Evolutionary conservation across 225 moss, liverwort and hornwort genomes (phyloP).

Genomic region (Sphagnum tenellum): DNA sequence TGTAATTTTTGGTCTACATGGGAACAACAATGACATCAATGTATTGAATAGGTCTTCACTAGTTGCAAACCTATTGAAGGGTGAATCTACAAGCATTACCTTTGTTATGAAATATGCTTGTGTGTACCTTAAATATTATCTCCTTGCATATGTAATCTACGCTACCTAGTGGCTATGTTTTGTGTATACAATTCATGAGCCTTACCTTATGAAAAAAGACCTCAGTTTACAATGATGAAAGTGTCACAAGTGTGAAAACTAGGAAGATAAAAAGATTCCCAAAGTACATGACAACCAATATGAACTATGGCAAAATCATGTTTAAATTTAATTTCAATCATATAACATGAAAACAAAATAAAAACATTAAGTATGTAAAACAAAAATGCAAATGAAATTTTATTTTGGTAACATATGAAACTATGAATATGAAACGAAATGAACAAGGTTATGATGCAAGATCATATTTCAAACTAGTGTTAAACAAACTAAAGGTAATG

Average conservation of each 20-base stretch:
- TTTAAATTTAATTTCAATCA: too few relatives aligned
- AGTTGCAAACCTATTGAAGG: background rate
- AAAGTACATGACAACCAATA: too few relatives aligned
- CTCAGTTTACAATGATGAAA: background rate
- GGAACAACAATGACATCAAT: conserved; percentile 4
- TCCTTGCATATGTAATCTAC: background rate
- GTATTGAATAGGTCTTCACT: conserved; percentile 1
- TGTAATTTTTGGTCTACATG: background rate
- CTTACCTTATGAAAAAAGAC: background rate
- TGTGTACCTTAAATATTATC: background rate
- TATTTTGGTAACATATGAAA: too few relatives aligned
- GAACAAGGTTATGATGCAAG: too few relatives aligned
- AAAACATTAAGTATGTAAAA: too few relatives aligned
- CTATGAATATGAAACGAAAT: too few relatives aligned
- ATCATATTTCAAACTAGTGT: too few relatives aligned
- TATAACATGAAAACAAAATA: too few relatives aligned
- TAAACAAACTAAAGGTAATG: too few relatives aligned
- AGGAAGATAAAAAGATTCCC: too few relatives aligned
- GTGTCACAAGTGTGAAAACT: background rate
- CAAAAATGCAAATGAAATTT: too few relatives aligned
- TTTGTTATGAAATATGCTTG: background rate
- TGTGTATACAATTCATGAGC: conserved; percentile 1
- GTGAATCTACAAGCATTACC: background rate
- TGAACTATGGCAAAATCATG: too few relatives aligned
- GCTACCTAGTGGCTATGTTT: background rate